Evolutionary conservation across 202 grass and related monocot genomes (phyloP), one percentile per base, ranked within the genome.

Genomic region (Brachypodium distachyon): DNA sequence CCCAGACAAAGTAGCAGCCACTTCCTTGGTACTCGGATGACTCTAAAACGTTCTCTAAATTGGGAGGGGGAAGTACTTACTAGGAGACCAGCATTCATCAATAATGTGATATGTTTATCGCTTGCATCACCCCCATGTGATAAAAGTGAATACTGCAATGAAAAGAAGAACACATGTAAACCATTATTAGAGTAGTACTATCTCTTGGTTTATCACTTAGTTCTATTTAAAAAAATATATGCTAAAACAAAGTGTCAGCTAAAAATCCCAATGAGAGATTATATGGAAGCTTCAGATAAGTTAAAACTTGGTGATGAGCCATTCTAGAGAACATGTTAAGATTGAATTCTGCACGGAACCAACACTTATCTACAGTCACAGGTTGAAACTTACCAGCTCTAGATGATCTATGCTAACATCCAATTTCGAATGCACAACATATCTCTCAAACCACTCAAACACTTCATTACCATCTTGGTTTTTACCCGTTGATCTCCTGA

Each of bases 61-160:
- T n/a, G n/a, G n/a, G n/a, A n/a, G n/a, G n/a, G n/a, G 9, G 53
- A 78, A 52, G 5, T 73, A 86, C 93, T 90, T 89, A 96, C 93
- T 72, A 96, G 85, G 27, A 96, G 81, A 61, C 93, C 93, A 37
- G 93, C 89, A 86, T 82, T 90, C 67, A 96, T 92, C 61, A 96
- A 69, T 68, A 92, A 50, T 0, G 87, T 92, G 53, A 96, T 84
- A 86, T 96, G 87, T 77, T 87, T 90, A 27, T 96, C 93, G 61
- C 58, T 81, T 48, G 89, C 77, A 41, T 88, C 84, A 83, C 89
- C 93, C 28, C 84, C 93, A 31, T 26, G 31, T 79, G 93, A 92
- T 78, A 96, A 77, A 51, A 96, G 82, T 50, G 78, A 85, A 50
- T 65, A 96, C 93, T 96, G 78, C 69, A 92, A 88, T 32, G 7